These are phyloP conservation scores for Coemansia sp. DNA, from an alignment of 192 early-diverging fungal species.

Conservation along the genomic window DNA sequence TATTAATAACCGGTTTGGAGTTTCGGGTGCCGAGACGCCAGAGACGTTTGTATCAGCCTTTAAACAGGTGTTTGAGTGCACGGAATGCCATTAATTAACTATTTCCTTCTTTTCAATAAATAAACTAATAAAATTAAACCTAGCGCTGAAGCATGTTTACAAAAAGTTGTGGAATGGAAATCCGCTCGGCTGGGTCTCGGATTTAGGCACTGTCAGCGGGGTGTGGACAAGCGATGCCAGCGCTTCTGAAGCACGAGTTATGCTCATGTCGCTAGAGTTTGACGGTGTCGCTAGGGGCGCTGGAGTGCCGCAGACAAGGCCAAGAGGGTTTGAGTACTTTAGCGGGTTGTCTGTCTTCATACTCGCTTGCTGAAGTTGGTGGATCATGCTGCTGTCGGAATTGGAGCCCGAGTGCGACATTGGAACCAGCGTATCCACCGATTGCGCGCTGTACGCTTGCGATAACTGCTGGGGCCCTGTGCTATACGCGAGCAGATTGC, in stretches of 20 bases:
- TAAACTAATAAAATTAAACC: neutral
- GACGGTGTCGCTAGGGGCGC: neutral
- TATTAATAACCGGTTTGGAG: constrained; percentile 60
- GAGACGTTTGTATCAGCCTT: constrained; percentile 62
- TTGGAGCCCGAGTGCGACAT: neutral
- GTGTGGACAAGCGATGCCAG: neutral
- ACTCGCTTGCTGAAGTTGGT: neutral
- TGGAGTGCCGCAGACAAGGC: neutral
- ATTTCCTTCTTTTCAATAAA: neutral
- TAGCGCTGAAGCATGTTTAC: neutral
- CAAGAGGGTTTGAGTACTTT: neutral
- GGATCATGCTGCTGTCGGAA: neutral
- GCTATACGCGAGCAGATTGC: neutral
- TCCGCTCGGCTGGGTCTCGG: neutral
- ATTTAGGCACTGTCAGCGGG: neutral
- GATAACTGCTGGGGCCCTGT: neutral
- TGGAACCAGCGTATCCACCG: neutral
- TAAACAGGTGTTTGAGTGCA: constrained; percentile 33
- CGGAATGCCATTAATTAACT: neutral
- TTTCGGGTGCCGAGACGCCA: constrained; percentile 71
- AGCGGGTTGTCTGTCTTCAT: neutral
- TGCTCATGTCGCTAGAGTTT: neutral
- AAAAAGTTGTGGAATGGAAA: constrained; percentile 1
- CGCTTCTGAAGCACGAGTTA: neutral
- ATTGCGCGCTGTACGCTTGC: neutral